Evolutionary conservation across 192 early-diverging fungal genomes (phyloP).

Genomic region (Linderina pennispora): DNA sequence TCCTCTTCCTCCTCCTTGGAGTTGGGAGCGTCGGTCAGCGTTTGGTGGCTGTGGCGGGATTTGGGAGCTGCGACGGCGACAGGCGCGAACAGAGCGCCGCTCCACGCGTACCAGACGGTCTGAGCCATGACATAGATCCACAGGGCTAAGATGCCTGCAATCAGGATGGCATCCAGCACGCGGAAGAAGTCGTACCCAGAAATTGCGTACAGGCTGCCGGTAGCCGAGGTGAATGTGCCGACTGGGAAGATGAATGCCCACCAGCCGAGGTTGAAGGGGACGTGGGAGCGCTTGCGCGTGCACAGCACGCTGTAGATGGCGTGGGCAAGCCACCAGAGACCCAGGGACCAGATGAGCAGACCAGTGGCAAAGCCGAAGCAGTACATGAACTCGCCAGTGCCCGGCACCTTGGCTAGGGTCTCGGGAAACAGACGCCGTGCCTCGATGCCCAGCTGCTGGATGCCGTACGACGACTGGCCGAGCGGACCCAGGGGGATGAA

Average conservation of each 20-base stretch:
- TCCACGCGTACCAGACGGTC: constrained; percentile 38
- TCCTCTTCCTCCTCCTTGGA: too few species aligned
- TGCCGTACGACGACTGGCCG: constrained; percentile 46
- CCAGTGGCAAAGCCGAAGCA: constrained; percentile 25
- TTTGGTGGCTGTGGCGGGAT: too few species aligned
- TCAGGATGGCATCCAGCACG: constrained; percentile 31
- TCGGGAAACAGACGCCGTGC: constrained; percentile 23
- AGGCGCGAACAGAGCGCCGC: constrained; percentile 37
- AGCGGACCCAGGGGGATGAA: constrained; percentile 52
- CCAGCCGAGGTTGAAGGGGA: constrained; percentile 53
- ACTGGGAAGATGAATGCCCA: constrained; percentile 55
- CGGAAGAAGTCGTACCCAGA: constrained; percentile 30
- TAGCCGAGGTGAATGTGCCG: constrained; percentile 33
- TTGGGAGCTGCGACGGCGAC: constrained; percentile 5
- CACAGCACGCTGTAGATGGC: constrained; percentile 32
- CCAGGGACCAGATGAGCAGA: constrained; percentile 43
- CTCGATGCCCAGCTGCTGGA: constrained; percentile 42
- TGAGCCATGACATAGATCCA: constrained; percentile 20
- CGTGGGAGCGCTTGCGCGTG: constrained; percentile 11
- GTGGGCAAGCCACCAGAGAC: constrained; percentile 44
- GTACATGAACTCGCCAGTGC: constrained; percentile 24
- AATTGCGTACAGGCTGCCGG: constrained; percentile 9
- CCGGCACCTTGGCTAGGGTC: constrained; percentile 15
- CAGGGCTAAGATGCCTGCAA: constrained; percentile 19
- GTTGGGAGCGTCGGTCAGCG: too few species aligned